Evolutionary conservation across 345 rosid genomes (phyloP), one percentile per base, ranked within the genome.

Genomic region (Jatropha curcas): DNA sequence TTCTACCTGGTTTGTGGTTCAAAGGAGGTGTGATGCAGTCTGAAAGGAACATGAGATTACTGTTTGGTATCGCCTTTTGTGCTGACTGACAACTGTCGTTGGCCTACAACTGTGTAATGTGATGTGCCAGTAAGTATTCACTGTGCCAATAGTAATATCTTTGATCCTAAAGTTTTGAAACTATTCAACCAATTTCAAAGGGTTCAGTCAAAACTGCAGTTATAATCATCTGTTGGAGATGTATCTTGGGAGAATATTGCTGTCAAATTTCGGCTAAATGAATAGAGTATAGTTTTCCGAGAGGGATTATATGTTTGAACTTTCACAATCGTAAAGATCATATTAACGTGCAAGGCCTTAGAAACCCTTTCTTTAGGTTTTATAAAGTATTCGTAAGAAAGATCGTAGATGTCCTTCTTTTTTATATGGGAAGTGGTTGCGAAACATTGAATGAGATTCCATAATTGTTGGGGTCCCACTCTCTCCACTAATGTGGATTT

Each of bases 401-500:
- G n/a, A n/a, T n/a, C n/a, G n/a, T n/a, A n/a, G n/a, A n/a, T n/a
- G n/a, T n/a, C 12, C 51, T 55, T 25, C 33, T 17, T 9, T 35
- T 46, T 69, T 22, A 37, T 48, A 24, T 67, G n/a, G 41, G 22
- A 50, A 13, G 59, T 24, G 28, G 51, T 30, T 67, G 43, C 30
- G 33, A 12, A 41, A 41, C 11, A 41, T 41, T 41, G 33, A 11
- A n/a, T 25, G 10, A 25, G 30, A 10, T 39, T 4, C 7, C 7
- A 17, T 17, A 35, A 60, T 22, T 16, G 33, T 33, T 60, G 24
- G 12, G 65, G n/a, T n/a, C 25, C 25, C n/a, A 65, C 12, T 37
- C 46, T 68, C 25, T 55, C 55, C 60, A 25, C 28, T 68, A 68
- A n/a, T 34, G 27, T 28, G n/a, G 12, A n/a, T n/a, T n/a, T n/a